Base-by-base conservation (phyloP, 805 yeast species). In the Candida sanyiensis region DNA sequence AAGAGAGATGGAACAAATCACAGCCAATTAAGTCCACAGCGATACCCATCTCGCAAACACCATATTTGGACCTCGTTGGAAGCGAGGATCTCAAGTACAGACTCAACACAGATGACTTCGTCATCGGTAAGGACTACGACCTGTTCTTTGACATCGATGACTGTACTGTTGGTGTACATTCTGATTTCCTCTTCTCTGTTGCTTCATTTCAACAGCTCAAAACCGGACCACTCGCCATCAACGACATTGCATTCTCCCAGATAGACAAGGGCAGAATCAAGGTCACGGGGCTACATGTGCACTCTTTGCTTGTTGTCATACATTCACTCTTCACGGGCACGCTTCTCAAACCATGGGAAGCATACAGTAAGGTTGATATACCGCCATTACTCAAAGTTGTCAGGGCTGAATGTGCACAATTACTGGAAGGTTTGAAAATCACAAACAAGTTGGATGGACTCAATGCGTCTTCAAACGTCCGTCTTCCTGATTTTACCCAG, bases 281-380 rank as follows among this genome's bases (percentile, higher is more conserved):
- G 5, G 43, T 37, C 35, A 62, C 29, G 5, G 38, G 39, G 23
- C 8, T 54, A 3, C 22, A 33, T 9, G 33, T 51, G 5, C 45
- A 46, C 4, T 48, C 66, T 13, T 35, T 69, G 9, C 54, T 64
- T 23, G 58, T 80, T 2, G 50, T 73, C 7, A 44, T 74, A 6
- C 73, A 74, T 49, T 67, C 65, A 39, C 39, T 75, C 1, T 80
- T 79, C 49, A 72, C 80, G 0, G 76, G 75, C 38, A 49, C 51
- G 12, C 52, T 61, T 4, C 29, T 71, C 5, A 67, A 62, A 29
- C 54, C 74, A 8, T 76, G 82, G 82, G 67, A 63, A 12, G 51
- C n/a, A 60, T 21, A 47, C 28, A 56, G 59, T 0, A 28, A 50
- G 3, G 50, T 51, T 6, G 40, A 38, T 3, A 18, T 21, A 2